Evolutionary conservation across 768 basidiomycete genomes (phyloP).

Genomic region (Cytidiella melzeri): DNA sequence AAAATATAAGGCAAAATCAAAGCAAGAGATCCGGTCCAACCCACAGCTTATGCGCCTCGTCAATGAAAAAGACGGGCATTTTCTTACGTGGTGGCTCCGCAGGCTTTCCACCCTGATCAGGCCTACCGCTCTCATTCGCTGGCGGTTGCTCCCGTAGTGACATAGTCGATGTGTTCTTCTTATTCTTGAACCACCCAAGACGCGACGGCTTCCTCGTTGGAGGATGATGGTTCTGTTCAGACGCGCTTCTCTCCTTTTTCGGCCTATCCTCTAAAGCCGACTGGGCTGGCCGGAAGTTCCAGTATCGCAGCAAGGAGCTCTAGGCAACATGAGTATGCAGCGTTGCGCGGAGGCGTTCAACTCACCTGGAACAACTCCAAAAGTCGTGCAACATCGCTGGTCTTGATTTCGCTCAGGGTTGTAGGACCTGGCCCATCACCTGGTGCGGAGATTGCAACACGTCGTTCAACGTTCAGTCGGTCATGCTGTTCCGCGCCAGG

Average conservation of each 20-base stretch:
- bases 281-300: conserved; percentile 53
- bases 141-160: not conserved
- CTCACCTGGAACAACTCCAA: conserved; percentile 80
- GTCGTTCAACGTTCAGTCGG: conserved; percentile 64
- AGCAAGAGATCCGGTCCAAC: conserved; percentile 15
- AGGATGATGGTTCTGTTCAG: not conserved
- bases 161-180: not conserved
- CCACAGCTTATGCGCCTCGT: conserved; percentile 81
- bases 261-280: conserved; percentile 6
- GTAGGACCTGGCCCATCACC: conserved; percentile 23
- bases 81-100: conserved; percentile 46
- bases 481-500: conserved; percentile 47
- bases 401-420: conserved; percentile 42
- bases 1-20: not conserved
- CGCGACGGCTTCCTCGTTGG: conserved; percentile 1
- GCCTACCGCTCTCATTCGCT: conserved; percentile 18
- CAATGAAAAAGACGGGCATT: conserved; percentile 77
- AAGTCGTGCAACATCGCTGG: conserved; percentile 73
- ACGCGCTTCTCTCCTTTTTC: not conserved
- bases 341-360: not conserved
- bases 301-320: conserved; percentile 68
- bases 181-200: conserved; percentile 10
- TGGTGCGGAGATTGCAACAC: conserved; percentile 40
- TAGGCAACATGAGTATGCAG: not conserved
- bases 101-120: conserved; percentile 27